Percentiles rank a stretch among this genome's conserved stretches.
Evolutionary conservation across 768 basidiomycete genomes (phyloP).

Genomic region (Lactifluus volemus): DNA sequence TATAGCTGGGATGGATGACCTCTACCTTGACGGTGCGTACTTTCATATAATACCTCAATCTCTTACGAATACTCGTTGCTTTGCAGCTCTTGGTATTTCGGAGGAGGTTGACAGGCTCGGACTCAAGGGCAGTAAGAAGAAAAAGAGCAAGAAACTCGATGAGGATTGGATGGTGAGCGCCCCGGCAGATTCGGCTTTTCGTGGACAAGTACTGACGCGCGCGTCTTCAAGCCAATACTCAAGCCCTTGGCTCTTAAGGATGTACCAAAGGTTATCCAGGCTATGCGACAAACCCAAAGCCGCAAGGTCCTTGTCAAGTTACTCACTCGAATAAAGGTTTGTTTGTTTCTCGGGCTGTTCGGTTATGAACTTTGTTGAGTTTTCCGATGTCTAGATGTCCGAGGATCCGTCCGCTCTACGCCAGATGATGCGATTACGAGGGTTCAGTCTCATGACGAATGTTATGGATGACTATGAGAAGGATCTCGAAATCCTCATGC

Average conservation of each 20-base stretch:
- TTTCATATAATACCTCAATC: background rate
- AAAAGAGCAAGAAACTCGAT: conserved; percentile 86
- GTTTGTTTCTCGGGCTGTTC: background rate
- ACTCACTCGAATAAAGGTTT: conserved; percentile 76
- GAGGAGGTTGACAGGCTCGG: conserved; percentile 80
- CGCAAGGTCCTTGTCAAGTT: conserved; percentile 76
- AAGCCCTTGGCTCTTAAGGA: conserved; percentile 71
- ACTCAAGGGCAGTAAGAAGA: conserved; percentile 83
- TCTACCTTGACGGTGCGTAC: conserved; percentile 76
- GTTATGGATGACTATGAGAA: conserved; percentile 67
- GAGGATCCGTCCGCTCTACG: conserved; percentile 69
- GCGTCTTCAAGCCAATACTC: conserved; percentile 53
- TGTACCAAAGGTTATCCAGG: conserved; percentile 86
- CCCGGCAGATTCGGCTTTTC: background rate
- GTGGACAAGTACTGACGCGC: background rate
- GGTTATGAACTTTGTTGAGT: background rate
- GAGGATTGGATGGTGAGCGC: conserved; percentile 78
- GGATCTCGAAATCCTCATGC: conserved; percentile 60
- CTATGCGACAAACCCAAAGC: conserved; percentile 80
- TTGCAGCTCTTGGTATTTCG: conserved; percentile 80
- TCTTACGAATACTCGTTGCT: background rate
- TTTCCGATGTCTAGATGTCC: conserved; percentile 52
- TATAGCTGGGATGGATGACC: conserved; percentile 86
- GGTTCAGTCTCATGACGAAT: conserved; percentile 86
- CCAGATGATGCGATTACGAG: conserved; percentile 86